Evolutionary conservation across 2,329 filamentous ascomycete genomes (phyloP), one percentile per base, ranked within the genome.

Genomic region (Clonostachys rosea): DNA sequence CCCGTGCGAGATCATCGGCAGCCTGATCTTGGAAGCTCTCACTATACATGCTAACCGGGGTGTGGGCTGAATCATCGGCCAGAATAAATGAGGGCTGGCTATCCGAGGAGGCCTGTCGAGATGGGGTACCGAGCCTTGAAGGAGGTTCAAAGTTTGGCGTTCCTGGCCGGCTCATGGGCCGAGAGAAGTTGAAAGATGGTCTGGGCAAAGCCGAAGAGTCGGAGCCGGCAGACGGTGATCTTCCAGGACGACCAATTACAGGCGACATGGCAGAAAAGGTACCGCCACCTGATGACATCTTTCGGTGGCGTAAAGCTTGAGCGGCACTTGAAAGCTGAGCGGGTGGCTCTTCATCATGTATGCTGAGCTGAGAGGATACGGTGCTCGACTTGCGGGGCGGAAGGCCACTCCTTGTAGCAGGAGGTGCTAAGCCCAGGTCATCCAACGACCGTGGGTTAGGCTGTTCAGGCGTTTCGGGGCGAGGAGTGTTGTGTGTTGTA

Each of bases 181-280:
- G 81, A 1, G 94, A 97, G 64, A 97, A 97, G 67, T 99, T 97
- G 68, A 95, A 92, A 0, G 87, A 83, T 1, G 90, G 87, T 14
- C 86, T 80, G 12, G 85, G 82, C 35, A 91, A 60, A 10, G 78
- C 76, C 3, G 91, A 95, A 44, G 81, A 80, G 51, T 96, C 89
- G 2, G 92, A 97, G 51, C 84, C 84, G 36, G 89, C 78, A 0
- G 94, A 97, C 3, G 91, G 90, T 1, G 91, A 95, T 58, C 91
- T 79, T 49, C 83, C 14, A 39, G 14, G 36, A 39, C 36, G 36
- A 11, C 36, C 36, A 39, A 39, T 11, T 3, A 39, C 36, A n/a
- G 36, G 36, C 10, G 36, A 39, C 80, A 56, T 85, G 79, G 20
- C 91, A 30, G 24, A 30, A 30, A 30, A 30, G 24, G 24, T 30